Evolutionary conservation across 148 eudicot genomes (phyloP), one percentile per base, ranked within the genome.

Genomic region (Cornus florida): DNA sequence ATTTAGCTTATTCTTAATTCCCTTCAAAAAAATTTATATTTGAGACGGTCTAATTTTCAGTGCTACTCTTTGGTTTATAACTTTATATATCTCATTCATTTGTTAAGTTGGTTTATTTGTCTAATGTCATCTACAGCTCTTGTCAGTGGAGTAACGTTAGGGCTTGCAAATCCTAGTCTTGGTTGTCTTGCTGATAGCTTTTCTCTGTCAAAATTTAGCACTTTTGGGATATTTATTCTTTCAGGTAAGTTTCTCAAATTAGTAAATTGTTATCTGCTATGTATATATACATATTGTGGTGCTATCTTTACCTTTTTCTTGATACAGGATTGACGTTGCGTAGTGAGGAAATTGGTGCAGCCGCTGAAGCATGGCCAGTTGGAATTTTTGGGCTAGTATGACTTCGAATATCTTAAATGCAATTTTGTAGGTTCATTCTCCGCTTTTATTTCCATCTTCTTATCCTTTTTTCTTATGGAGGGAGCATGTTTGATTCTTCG

Each of bases 311-410:
- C 69, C 39, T 48, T 75, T 81, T 69, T 75, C 5, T 22, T 84
- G 12, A 48, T 81, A n/a, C 84, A 94, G 98, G 98, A 73, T 87
- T 95, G 87, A 93, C 97, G 20, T 86, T 95, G 84, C 92, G 93
- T 59, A 91, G 93, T 88, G 89, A 95, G 71, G 97, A 91, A 79
- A 89, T 95, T 72, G 95, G 93, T 79, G 94, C 90, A 75, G 96
- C 97, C 73, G 81, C 80, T 75, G 93, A 91, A 83, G 98, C 98
- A 59, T 95, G 98, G 98, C 97, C 92, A 73, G 96, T 92, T 75
- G 97, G 94, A 75, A 65, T 91, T 32, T 91, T 90, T 73, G 98
- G 98, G 83, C 87, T 95, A 76, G 98, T 95, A 90, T 82, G 88
- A 82, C 70, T 75, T 77, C 83, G 39, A 48, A 67, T 82, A 72